Conservation (phyloP, 176 grass and related monocot genomes). For the Cenchrus fungigraminus region DNA sequence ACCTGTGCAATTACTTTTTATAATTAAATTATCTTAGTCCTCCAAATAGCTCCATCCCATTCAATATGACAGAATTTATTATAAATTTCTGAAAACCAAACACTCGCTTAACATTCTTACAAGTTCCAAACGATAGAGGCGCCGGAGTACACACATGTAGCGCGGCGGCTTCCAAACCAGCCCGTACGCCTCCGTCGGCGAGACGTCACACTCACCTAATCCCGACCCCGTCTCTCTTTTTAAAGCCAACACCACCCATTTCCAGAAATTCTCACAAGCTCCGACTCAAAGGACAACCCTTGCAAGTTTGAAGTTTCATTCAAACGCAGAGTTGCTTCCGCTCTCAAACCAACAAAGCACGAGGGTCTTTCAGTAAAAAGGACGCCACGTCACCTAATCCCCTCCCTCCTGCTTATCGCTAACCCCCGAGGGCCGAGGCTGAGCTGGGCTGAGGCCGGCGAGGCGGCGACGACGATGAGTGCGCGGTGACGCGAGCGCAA, state of each 20-base stretch:
- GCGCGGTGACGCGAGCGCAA: conserved; percentile 44
- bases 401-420: conserved; percentile 17
- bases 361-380: not conserved
- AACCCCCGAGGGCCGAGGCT: not conserved
- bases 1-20: too few species aligned
- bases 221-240: not conserved
- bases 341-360: not conserved
- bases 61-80: too few species aligned
- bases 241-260: not conserved
- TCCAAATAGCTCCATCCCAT: too few species aligned
- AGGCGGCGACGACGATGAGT: not conserved
- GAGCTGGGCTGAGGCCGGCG: not conserved
- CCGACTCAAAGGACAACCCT: not conserved
- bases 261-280: not conserved
- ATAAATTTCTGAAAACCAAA: too few species aligned
- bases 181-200: not conserved
- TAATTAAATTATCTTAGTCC: too few species aligned
- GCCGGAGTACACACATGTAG: not conserved
- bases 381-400: not conserved
- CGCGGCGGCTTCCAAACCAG: not conserved
- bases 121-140: too few species aligned
- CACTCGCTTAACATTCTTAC: too few species aligned
- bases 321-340: not conserved
- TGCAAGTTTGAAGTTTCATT: not conserved
- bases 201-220: conserved; percentile 5